These are phyloP conservation scores for Elasticomyces elasticus DNA, from an alignment of 495 filamentous ascomycete genomes.

Conservation along the genomic window DNA sequence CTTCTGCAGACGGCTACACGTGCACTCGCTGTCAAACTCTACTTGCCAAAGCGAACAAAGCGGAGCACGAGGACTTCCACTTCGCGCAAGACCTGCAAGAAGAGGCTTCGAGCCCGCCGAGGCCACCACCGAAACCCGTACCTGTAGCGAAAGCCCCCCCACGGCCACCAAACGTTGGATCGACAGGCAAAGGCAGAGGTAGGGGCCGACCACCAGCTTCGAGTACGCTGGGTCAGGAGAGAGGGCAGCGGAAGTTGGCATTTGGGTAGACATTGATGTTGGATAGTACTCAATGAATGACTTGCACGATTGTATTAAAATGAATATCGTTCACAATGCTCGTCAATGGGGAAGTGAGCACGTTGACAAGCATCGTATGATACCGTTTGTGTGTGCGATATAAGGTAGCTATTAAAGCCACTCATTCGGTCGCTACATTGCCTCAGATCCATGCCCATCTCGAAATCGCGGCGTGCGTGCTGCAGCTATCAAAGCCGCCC, in stretches of 20 bases:
- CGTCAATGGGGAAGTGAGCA: no score
- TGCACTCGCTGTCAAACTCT: conserved; percentile 58
- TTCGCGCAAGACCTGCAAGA: conserved; percentile 78
- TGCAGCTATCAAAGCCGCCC: background rate
- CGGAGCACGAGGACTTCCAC: conserved; percentile 91
- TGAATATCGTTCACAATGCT: no score
- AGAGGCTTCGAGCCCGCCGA: conserved; percentile 28
- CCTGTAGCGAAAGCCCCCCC: conserved; percentile 4
- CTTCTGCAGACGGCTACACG: conserved; percentile 34
- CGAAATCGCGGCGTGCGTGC: no score
- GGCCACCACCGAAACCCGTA: conserved; percentile 8
- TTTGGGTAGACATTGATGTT: conserved; percentile 24
- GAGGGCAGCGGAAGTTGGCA: conserved; percentile 30
- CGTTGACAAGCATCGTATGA: no score
- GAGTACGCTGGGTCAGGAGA: conserved; percentile 16
- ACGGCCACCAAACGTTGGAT: background rate
- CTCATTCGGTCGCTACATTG: no score
- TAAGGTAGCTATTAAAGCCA: no score
- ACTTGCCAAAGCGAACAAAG: conserved; percentile 46
- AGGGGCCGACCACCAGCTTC: conserved; percentile 20
- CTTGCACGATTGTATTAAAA: no score
- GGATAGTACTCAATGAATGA: background rate
- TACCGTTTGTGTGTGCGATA: no score
- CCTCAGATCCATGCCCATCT: no score
- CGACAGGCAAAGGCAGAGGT: conserved; percentile 8